Percentiles rank a stretch among this genome's conserved stretches.
These are phyloP conservation scores for Neohortaea acidophila DNA, from an alignment of 495 filamentous ascomycete species.

Conservation along the genomic window DNA sequence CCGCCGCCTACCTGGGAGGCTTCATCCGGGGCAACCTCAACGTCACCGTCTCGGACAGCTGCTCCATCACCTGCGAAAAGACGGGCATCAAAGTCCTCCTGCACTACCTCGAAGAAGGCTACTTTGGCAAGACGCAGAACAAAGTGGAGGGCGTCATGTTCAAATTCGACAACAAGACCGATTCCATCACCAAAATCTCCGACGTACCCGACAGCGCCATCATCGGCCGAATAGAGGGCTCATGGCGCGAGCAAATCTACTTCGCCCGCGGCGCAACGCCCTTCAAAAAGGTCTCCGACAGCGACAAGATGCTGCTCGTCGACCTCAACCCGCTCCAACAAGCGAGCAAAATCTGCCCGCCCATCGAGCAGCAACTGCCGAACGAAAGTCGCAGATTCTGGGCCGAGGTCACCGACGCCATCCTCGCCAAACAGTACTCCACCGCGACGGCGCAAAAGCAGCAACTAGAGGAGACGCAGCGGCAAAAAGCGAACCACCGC, in stretches of 20 bases:
- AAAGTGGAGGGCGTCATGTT: conserved; percentile 84
- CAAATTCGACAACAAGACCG: conserved; percentile 54
- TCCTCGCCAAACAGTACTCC: conserved; percentile 63
- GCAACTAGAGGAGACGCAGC: conserved; percentile 80
- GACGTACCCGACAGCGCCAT: conserved; percentile 75
- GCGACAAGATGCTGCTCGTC: conserved; percentile 43
- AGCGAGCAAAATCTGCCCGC: conserved; percentile 61
- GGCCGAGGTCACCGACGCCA: conserved; percentile 75
- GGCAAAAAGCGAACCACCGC: conserved; percentile 66
- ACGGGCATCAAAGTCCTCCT: conserved; percentile 82
- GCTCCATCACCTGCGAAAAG: conserved; percentile 71
- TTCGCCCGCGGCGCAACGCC: conserved; percentile 35
- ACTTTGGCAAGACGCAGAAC: conserved; percentile 83
- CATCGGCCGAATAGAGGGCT: conserved; percentile 67
- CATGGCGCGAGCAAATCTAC: conserved; percentile 61
- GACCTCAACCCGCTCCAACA: conserved; percentile 71
- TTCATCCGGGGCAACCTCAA: conserved; percentile 64
- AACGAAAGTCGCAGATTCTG: conserved; percentile 88
- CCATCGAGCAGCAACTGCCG: conserved; percentile 56
- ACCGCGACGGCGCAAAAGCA: conserved; percentile 76
- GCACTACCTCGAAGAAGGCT: conserved; percentile 85
- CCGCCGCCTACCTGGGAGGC: conserved; percentile 80
- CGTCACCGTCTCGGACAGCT: conserved; percentile 75
- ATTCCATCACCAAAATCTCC: conserved; percentile 59
- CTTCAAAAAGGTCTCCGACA: conserved; percentile 28